These are phyloP conservation scores for Corchorus capsularis DNA, from an alignment of 345 rosid genomes.

Conservation along the genomic window DNA sequence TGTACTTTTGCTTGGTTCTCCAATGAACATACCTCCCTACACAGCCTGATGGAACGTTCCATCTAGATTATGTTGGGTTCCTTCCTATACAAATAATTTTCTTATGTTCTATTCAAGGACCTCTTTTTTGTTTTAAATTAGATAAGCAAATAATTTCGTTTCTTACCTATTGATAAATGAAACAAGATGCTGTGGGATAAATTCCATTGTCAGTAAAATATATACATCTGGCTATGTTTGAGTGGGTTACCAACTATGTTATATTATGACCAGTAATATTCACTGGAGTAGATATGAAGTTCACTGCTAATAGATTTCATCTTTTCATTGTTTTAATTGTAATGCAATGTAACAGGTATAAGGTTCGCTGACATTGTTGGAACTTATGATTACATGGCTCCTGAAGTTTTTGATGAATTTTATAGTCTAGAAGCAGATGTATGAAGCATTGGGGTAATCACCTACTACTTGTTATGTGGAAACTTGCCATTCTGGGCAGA, in stretches of 20 bases:
- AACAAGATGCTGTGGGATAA: not conserved
- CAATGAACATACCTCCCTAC: not conserved
- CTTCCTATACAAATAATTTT: not conserved
- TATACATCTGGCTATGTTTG: not conserved
- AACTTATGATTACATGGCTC: conserved; percentile 83
- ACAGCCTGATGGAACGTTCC: not conserved
- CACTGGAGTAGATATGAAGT: not conserved
- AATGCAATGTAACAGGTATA: conserved; percentile 37
- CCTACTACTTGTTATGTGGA: conserved; percentile 78
- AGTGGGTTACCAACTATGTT: not conserved
- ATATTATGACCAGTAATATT: not conserved
- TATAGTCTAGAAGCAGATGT: conserved; percentile 80
- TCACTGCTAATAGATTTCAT: not conserved
- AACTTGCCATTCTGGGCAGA: conserved; percentile 89
- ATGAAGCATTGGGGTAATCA: conserved; percentile 85
- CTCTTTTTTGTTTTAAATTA: not conserved
- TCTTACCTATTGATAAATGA: not conserved
- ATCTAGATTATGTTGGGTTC: not conserved
- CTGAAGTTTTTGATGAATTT: conserved; percentile 84
- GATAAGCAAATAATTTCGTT: conserved; percentile 1
- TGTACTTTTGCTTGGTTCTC: not conserved
- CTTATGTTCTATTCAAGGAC: not conserved
- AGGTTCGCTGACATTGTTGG: no score
- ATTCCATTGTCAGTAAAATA: not conserved
- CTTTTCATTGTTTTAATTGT: not conserved